Conservation (phyloP, 208 protist species). For the Vickermania ingenoplastis region DNA sequence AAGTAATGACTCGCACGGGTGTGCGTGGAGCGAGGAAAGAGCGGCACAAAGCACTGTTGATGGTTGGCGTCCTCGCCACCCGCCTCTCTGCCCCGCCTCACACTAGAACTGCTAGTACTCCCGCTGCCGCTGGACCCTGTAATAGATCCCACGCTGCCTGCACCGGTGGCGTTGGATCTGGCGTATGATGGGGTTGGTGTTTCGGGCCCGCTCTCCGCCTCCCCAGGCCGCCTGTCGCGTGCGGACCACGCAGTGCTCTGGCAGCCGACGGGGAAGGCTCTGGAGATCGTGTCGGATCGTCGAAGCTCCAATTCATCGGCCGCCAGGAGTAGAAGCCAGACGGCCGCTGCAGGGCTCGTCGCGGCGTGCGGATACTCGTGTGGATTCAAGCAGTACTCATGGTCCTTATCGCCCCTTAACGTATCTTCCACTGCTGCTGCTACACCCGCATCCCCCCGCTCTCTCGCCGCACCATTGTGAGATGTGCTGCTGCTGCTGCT, state of each 20-base stretch:
- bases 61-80: background rate
- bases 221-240: background rate
- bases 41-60: slow-evolving; percentile 20
- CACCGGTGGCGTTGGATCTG: no score
- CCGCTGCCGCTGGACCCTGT: background rate
- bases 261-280: slow-evolving; percentile 22
- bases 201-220: no score
- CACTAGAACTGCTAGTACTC: background rate
- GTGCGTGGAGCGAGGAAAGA: slow-evolving; percentile 20
- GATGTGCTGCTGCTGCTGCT: no score
- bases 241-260: background rate
- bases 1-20: slow-evolving; percentile 28
- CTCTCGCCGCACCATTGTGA: no score
- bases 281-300: slow-evolving; percentile 30
- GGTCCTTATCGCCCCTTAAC: no score
- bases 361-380: background rate
- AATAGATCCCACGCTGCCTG: no score
- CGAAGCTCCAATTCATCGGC: slow-evolving; percentile 27
- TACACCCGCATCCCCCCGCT: no score
- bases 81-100: slow-evolving; percentile 21
- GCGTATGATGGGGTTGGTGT: background rate
- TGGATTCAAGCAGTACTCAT: background rate
- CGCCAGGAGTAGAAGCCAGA: slow-evolving; percentile 14
- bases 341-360: background rate
- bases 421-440: no score